phyloP scores from a whole-genome alignment of 805 yeast genomes.

The Candida boleticola region DNA sequence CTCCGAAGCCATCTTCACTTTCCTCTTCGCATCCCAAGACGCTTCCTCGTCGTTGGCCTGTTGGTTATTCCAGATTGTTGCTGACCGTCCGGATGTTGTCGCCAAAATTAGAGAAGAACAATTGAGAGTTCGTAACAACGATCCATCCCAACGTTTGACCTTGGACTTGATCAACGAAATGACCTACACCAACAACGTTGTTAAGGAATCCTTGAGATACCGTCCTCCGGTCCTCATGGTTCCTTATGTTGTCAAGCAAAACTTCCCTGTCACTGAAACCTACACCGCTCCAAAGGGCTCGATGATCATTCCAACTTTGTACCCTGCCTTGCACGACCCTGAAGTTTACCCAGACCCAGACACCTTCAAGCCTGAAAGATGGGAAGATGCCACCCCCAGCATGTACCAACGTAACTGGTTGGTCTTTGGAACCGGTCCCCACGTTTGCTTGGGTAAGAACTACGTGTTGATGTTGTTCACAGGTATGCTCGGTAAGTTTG shows the following conservation, averaged over 20 bases:
- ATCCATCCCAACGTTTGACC: conserved; percentile 58
- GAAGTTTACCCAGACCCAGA: conserved; percentile 96
- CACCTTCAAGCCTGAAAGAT: conserved; percentile 92
- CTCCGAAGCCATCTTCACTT: conserved; percentile 94
- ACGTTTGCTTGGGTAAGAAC: conserved; percentile 91
- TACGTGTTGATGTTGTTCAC: conserved; percentile 90
- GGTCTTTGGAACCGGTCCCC: conserved; percentile 97
- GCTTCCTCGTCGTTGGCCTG: conserved; percentile 97
- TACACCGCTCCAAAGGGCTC: conserved; percentile 96
- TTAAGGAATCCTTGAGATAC: conserved; percentile 87
- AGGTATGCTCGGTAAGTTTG: conserved; percentile 87
- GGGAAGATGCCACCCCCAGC: conserved; percentile 81
- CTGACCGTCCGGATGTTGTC: conserved; percentile 92
- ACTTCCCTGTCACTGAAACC: conserved; percentile 75
- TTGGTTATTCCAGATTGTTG: conserved; percentile 95
- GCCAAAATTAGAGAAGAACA: conserved; percentile 90
- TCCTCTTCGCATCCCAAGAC: conserved; percentile 96
- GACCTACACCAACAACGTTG: conserved; percentile 87
- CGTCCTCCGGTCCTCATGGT: conserved; percentile 99
- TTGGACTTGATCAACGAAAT: conserved; percentile 79
- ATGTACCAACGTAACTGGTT: conserved; percentile 88
- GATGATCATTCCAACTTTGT: conserved; percentile 93
- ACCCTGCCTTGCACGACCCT: conserved; percentile 96
- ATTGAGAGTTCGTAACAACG: conserved; percentile 73
- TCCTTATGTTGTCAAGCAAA: conserved; percentile 88